phyloP scores from a whole-genome alignment of 805 yeast species.

The Metschnikowia bowlesiae region DNA sequence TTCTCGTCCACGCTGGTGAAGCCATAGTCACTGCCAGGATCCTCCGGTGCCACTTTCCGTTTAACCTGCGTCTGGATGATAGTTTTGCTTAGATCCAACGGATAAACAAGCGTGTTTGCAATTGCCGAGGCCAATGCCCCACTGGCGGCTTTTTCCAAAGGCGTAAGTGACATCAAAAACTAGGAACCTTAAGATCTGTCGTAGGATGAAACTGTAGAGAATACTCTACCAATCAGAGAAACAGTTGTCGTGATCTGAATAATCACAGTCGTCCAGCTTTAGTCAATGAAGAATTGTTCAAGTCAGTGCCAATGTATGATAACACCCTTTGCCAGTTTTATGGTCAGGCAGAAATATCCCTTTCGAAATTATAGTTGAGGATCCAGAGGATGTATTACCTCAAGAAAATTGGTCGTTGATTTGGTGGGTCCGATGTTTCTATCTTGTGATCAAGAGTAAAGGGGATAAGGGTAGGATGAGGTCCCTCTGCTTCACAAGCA shows the following conservation, averaged over 20 bases:
- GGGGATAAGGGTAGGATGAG: neutral
- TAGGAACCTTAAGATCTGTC: too few relatives aligned
- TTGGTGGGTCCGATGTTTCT: too few relatives aligned
- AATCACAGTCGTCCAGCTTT: too few relatives aligned
- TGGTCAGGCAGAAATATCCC: too few relatives aligned
- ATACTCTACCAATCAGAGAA: neutral
- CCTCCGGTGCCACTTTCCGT: conserved; percentile 5
- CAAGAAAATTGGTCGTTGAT: too few relatives aligned
- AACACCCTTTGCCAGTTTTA: too few relatives aligned
- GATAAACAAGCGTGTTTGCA: conserved; percentile 77
- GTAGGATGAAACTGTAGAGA: too few relatives aligned
- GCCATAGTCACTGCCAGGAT: conserved; percentile 3
- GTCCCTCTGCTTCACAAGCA: conserved; percentile 1
- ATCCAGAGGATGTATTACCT: too few relatives aligned
- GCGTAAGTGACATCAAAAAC: conserved; percentile 34
- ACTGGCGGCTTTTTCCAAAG: conserved; percentile 73
- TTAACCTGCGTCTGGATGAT: conserved; percentile 67
- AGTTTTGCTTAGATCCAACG: conserved; percentile 74
- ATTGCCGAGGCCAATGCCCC: conserved; percentile 80
- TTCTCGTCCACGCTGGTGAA: conserved; percentile 3
- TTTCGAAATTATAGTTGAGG: too few relatives aligned
- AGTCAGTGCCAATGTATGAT: too few relatives aligned
- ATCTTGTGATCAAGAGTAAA: neutral
- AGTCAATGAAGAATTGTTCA: too few relatives aligned
- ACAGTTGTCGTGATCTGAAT: too few relatives aligned